Percentiles rank a stretch among this genome's conserved stretches.
phyloP scores from a whole-genome alignment of 1,284 basidiomycete species.

The Volvariella volvacea region DNA sequence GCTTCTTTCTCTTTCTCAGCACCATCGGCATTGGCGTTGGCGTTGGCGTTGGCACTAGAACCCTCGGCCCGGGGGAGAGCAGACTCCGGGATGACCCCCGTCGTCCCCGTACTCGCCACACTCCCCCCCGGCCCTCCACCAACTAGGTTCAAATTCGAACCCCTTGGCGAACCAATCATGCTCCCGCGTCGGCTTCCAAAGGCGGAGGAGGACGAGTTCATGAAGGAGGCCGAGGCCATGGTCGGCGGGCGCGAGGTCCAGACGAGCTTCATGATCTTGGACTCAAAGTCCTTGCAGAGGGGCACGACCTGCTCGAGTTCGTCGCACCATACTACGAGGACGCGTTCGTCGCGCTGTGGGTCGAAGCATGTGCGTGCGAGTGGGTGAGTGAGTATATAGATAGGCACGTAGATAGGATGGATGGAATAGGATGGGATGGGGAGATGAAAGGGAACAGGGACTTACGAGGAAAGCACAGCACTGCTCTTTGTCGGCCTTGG shows the following conservation, averaged over 20 bases:
- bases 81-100: too few species aligned
- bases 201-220: slow-evolving; percentile 32
- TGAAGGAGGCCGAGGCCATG: slow-evolving; percentile 29
- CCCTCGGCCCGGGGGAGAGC: too few species aligned
- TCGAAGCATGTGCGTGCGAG: neutral
- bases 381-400: too few species aligned
- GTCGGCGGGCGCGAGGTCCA: slow-evolving; percentile 51
- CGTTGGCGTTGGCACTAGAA: slow-evolving; percentile 4
- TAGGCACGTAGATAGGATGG: too few species aligned
- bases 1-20: slow-evolving; percentile 28
- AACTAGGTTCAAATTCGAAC: slow-evolving; percentile 46
- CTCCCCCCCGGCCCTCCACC: slow-evolving; percentile 26
- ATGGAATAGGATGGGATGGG: too few species aligned
- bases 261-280: slow-evolving; percentile 74
- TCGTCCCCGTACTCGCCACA: slow-evolving; percentile 18
- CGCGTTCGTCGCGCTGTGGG: slow-evolving; percentile 62
- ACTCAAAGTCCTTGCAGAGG: slow-evolving; percentile 60
- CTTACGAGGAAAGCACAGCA: slow-evolving; percentile 77
- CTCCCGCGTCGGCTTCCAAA: too few species aligned
- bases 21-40: slow-evolving; percentile 17
- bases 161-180: too few species aligned
- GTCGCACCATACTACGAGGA: slow-evolving; percentile 75
- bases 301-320: slow-evolving; percentile 65
- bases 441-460: slow-evolving; percentile 11
- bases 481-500: slow-evolving; percentile 74